A percentile compares a stretch with the other conserved stretches of the same genome.
Evolutionary conservation across 305 asterid species (phyloP).

Genomic region (Stenogyne calaminthoides): DNA sequence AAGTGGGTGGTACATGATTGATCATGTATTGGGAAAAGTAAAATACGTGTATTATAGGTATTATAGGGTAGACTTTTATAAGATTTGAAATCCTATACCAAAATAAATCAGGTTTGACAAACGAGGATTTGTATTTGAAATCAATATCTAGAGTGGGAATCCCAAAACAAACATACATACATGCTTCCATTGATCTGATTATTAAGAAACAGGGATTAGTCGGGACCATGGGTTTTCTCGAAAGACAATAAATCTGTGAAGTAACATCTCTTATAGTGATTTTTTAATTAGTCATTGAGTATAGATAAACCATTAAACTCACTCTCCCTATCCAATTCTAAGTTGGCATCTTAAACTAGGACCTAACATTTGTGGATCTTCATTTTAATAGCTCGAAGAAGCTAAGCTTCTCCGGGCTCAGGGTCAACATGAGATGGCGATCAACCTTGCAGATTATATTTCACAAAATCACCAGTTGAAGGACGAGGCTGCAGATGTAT

Average conservation of each 20-base stretch:
- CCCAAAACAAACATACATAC: neutral
- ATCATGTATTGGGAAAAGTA: neutral
- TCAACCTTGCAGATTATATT: conserved; percentile 88
- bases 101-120: neutral
- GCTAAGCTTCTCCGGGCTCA: conserved; percentile 97
- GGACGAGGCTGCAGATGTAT: conserved; percentile 76
- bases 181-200: conserved; percentile 18
- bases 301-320: conserved; percentile 15
- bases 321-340: conserved; percentile 17
- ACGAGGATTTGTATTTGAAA: neutral
- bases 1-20: neutral
- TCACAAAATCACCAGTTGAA: conserved; percentile 63
- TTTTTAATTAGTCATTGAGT: conserved; percentile 24
- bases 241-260: neutral
- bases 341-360: conserved; percentile 21
- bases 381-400: conserved; percentile 76
- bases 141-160: neutral
- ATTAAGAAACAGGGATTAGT: neutral
- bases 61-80: neutral
- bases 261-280: neutral
- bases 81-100: neutral
- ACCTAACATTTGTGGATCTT: conserved; percentile 36
- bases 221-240: neutral
- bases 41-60: neutral
- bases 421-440: conserved; percentile 96